Conservation (phyloP, 306 rosid genomes). For the Trifolium repens region DNA sequence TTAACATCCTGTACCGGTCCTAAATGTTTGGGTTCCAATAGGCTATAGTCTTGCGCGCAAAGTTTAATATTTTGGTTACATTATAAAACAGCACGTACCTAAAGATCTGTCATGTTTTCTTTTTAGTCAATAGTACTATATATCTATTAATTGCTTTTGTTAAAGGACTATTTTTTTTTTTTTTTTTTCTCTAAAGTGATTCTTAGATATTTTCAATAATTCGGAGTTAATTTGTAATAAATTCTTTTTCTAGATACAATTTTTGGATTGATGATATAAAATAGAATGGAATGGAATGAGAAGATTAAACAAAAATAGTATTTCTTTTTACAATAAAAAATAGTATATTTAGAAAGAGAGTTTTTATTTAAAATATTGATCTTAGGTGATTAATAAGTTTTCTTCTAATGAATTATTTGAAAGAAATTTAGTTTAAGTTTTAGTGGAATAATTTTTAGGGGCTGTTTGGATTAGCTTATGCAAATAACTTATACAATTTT, state of each 20-base stretch:
- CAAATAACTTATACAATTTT: no score
- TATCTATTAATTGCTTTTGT: not conserved
- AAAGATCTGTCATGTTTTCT: slow-evolving; percentile 33
- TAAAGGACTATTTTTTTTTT: not conserved
- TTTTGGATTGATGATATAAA: no score
- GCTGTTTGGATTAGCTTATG: no score
- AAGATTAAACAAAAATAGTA: no score
- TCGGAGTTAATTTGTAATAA: not conserved
- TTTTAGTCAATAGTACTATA: not conserved
- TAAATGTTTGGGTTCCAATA: slow-evolving; percentile 40
- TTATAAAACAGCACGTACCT: slow-evolving; percentile 31
- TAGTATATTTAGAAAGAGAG: no score
- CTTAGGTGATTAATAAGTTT: no score
- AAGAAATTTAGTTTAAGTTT: no score
- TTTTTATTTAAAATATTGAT: no score
- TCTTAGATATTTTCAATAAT: not conserved
- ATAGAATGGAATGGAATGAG: no score
- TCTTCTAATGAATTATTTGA: no score
- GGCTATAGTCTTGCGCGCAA: slow-evolving; percentile 26
- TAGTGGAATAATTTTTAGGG: no score
- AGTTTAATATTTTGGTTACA: slow-evolving; percentile 24
- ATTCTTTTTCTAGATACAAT: not conserved
- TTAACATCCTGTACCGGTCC: slow-evolving; percentile 48
- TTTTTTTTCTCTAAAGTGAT: not conserved
- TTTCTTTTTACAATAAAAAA: no score